Evolutionary conservation across 2,329 filamentous ascomycete species (phyloP).

Genomic region (Coccinonectria pachysandricola): DNA sequence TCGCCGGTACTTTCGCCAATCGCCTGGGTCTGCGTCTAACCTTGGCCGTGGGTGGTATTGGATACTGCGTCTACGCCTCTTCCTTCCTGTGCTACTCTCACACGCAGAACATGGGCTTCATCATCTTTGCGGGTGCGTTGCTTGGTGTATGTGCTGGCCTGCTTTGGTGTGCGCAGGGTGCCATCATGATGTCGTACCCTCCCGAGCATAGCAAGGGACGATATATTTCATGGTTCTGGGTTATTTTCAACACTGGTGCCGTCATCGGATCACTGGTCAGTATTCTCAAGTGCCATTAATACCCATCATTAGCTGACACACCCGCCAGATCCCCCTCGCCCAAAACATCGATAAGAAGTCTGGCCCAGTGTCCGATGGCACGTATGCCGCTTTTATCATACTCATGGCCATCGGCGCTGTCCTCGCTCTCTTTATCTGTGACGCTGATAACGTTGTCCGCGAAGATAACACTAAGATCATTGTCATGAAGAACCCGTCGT

Average conservation of each 20-base stretch:
- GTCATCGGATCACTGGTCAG: slow-evolving; percentile 65
- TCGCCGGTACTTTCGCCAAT: slow-evolving; percentile 71
- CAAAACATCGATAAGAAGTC: slow-evolving; percentile 54
- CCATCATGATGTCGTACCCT: slow-evolving; percentile 86
- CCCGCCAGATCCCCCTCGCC: slow-evolving; percentile 51
- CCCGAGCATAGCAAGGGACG: slow-evolving; percentile 71
- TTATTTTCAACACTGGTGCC: slow-evolving; percentile 86
- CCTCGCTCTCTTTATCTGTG: slow-evolving; percentile 37
- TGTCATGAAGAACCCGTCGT: slow-evolving; percentile 25
- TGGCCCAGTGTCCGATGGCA: slow-evolving; percentile 36
- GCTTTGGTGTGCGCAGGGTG: slow-evolving; percentile 73
- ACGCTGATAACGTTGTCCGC: slow-evolving; percentile 30
- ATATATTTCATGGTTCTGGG: slow-evolving; percentile 88
- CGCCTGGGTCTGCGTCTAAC: slow-evolving; percentile 59
- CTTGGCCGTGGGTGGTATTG: slow-evolving; percentile 61
- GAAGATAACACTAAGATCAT: slow-evolving; percentile 29
- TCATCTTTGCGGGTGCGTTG: slow-evolving; percentile 65
- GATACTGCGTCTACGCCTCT: slow-evolving; percentile 66
- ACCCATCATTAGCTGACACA: slow-evolving; percentile 2
- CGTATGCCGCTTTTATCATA: slow-evolving; percentile 38
- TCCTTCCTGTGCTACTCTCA: slow-evolving; percentile 63
- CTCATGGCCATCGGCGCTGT: slow-evolving; percentile 40
- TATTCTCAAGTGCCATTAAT: slow-evolving; percentile 1
- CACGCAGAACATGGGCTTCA: slow-evolving; percentile 56
- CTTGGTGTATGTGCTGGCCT: slow-evolving; percentile 71